Base-by-base conservation (phyloP, 306 rosid genomes). In the Malus asiatica region DNA sequence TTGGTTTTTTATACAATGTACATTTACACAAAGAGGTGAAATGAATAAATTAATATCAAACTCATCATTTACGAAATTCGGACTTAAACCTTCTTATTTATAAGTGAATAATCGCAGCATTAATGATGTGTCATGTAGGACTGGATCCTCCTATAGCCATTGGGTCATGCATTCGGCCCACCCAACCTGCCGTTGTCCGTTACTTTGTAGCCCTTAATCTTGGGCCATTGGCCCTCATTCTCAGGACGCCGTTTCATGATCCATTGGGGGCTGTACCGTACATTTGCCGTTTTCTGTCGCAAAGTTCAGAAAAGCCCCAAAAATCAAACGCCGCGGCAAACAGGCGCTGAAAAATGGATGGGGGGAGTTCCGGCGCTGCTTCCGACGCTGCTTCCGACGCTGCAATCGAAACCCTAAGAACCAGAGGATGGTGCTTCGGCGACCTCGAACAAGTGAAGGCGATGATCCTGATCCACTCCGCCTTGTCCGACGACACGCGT, bases 401-500 rank as follows among this genome's bases (percentile, higher is more conserved):
- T 1, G 70, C 82, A 22, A 51, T 88, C 35, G 89, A 85, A 83
- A 62, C 87, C 84, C 88, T 90, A 76, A 83, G 46, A 64, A 38
- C 42, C 10, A 38, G 42, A 38, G 42, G 42, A 38, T 38, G 42
- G 42, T 38, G 42, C 42, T 38, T 38, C 42, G 42, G 42, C 0
- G 42, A 38, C 42, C 42, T 38, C 42, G 42, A 38, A 7, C 42
- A 38, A 38, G 60, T 90, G 59, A 75, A 86, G 46, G 95, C 84
- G 27, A 81, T 81, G 48, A 82, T 89, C 79, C 51, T 70, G 70
- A 84, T 90, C 77, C 88, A 75, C 48, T 76, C 78, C 57, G 91
- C 88, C 61, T 73, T 93, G 20, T 86, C 93, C 58, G 85, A 84
- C 59, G 92, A 89, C 60, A 51, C 33, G 27, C 62, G 78, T 40